These are phyloP conservation scores for Biscogniauxia sp. DNA, from an alignment of 2,329 filamentous ascomycete species.

Conservation along the genomic window DNA sequence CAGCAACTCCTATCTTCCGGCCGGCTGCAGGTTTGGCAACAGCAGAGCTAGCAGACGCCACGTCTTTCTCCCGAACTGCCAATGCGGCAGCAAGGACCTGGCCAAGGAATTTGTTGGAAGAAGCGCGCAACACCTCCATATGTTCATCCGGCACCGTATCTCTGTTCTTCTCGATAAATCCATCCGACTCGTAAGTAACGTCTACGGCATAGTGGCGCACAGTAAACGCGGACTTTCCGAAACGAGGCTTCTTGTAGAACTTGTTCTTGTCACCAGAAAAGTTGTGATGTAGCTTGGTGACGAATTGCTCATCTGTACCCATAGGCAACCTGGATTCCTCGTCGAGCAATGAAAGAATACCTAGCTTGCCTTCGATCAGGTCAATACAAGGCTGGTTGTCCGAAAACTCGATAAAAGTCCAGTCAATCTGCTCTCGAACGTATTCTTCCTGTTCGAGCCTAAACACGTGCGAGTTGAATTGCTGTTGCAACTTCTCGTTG, in stretches of 20 bases:
- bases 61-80: slow-evolving; percentile 85
- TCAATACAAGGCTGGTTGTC: slow-evolving; percentile 99
- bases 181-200: slow-evolving; percentile 97
- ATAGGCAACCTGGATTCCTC: slow-evolving; percentile 96
- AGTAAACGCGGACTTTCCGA: slow-evolving; percentile 95
- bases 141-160: slow-evolving; percentile 98
- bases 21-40: slow-evolving; percentile 79
- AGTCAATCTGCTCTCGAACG: slow-evolving; percentile 92
- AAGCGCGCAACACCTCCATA: slow-evolving; percentile 84
- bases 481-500: slow-evolving; percentile 98
- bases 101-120: slow-evolving; percentile 79
- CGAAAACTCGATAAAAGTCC: slow-evolving; percentile 99
- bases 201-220: slow-evolving; percentile 98
- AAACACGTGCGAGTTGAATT: slow-evolving; percentile 99
- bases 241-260: slow-evolving; percentile 98
- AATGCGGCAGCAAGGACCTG: slow-evolving; percentile 83
- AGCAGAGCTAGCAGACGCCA: slow-evolving; percentile 59
- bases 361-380: slow-evolving; percentile 93
- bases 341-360: slow-evolving; percentile 86
- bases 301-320: slow-evolving; percentile 96
- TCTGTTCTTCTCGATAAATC: slow-evolving; percentile 99
- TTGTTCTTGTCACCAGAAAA: slow-evolving; percentile 87
- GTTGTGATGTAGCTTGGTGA: slow-evolving; percentile 93
- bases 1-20: slow-evolving; percentile 84
- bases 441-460: slow-evolving; percentile 99